phyloP scores from a whole-genome alignment of 164 flowering plant genomes.

The Amborella trichopoda region DNA sequence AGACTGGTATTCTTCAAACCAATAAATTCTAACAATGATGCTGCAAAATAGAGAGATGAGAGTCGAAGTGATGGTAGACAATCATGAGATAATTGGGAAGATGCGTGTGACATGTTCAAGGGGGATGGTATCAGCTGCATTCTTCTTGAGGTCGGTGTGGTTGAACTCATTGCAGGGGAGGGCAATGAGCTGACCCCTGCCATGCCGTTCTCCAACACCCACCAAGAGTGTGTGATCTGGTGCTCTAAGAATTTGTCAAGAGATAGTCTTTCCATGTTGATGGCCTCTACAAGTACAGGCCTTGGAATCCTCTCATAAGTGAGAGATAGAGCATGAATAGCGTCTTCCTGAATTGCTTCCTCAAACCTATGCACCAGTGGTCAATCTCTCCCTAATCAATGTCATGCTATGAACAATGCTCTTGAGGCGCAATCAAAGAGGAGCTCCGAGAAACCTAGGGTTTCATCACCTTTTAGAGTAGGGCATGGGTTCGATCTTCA shows the following conservation, averaged over 20 bases:
- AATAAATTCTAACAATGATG: too few relatives aligned
- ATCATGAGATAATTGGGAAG: constrained; percentile 70
- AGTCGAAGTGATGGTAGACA: too few relatives aligned
- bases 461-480: constrained; percentile 68
- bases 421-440: too few relatives aligned
- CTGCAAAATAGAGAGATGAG: too few relatives aligned
- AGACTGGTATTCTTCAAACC: too few relatives aligned
- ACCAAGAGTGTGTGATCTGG: constrained; percentile 58
- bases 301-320: constrained; percentile 86
- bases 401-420: too few relatives aligned
- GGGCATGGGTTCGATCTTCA: constrained; percentile 98
- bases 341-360: constrained; percentile 88
- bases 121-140: constrained; percentile 47
- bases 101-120: constrained; percentile 76
- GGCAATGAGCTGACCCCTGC: constrained; percentile 54
- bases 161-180: constrained; percentile 75
- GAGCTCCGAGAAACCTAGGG: constrained; percentile 19
- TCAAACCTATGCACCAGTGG: constrained; percentile 88
- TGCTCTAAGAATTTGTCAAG: constrained; percentile 91
- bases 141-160: constrained; percentile 81
- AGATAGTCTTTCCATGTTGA: constrained; percentile 79
- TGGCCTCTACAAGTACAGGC: constrained; percentile 91
- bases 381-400: too few relatives aligned
- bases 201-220: constrained; percentile 66
- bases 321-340: constrained; percentile 76